Conservation (phyloP, 106 monocot genomes). For the Apostasia ramifera region DNA sequence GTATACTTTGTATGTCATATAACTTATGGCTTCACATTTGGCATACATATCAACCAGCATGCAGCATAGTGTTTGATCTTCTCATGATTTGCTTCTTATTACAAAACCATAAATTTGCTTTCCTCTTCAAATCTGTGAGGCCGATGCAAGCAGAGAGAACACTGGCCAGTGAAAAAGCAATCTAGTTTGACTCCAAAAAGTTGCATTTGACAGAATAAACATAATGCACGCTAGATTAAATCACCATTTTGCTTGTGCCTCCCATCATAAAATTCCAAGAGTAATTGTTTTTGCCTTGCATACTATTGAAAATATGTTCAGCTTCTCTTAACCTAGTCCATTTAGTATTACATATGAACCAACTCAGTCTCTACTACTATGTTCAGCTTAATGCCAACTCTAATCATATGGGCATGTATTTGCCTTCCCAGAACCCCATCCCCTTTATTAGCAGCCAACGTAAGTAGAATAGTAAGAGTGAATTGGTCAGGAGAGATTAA, state of each 20-base stretch:
- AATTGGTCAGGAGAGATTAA: not conserved
- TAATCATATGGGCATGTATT: constrained; percentile 1
- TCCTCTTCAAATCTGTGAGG: constrained; percentile 6
- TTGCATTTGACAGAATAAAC: constrained; percentile 8
- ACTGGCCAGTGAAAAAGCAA: constrained; percentile 13
- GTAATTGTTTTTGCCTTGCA: not conserved
- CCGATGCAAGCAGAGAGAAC: constrained; percentile 15
- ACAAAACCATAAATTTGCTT: constrained; percentile 9
- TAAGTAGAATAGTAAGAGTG: not conserved
- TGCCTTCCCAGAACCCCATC: not conserved
- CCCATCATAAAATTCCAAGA: constrained; percentile 2
- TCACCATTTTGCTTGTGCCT: constrained; percentile 1
- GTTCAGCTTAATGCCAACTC: not conserved
- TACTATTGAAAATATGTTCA: not conserved
- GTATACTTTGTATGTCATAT: constrained; percentile 4
- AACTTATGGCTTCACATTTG: constrained; percentile 12
- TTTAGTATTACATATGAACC: constrained; percentile 5
- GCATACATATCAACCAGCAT: constrained; percentile 28
- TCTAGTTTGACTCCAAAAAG: constrained; percentile 4
- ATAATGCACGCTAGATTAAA: not conserved
- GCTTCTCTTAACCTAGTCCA: constrained; percentile 6
- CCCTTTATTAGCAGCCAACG: not conserved
- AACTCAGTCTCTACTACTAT: not conserved
- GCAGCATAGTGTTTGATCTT: constrained; percentile 3
- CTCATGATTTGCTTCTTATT: constrained; percentile 4